A percentile compares a stretch with the other conserved stretches of the same genome.
Conservation (phyloP, 257 asterid genomes). For the Nyctanthes arbortristis region DNA sequence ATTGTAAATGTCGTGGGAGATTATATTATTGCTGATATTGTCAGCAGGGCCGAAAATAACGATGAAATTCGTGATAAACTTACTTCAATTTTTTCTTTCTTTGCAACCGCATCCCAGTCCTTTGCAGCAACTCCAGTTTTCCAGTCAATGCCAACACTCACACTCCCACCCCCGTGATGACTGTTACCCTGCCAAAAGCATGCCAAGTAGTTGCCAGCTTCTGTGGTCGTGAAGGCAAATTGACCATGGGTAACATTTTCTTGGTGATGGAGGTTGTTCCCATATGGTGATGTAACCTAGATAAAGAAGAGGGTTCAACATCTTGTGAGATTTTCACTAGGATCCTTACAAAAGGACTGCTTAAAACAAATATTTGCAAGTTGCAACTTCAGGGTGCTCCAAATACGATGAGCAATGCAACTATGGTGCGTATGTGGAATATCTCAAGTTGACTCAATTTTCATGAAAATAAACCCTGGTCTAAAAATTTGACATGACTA, state of each 20-base stretch:
- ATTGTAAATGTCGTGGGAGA: background rate
- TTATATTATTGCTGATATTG: background rate
- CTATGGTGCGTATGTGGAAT: background rate
- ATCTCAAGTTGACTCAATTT: too few relatives aligned
- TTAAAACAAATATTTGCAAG: background rate
- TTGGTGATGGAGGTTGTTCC: conserved; percentile 55
- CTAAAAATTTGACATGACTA: background rate
- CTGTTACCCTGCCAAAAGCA: conserved; percentile 56
- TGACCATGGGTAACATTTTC: conserved; percentile 70
- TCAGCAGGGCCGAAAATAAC: background rate
- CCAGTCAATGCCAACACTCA: conserved; percentile 79
- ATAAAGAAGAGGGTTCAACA: conserved; percentile 1
- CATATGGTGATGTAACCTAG: conserved; percentile 88
- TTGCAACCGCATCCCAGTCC: conserved; percentile 90
- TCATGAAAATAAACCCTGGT: too few relatives aligned
- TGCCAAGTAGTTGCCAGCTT: conserved; percentile 70
- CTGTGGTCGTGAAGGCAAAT: conserved; percentile 79
- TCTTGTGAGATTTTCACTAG: background rate
- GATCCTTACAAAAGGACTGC: background rate
- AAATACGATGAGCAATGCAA: background rate
- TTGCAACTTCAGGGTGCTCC: background rate
- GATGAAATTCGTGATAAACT: conserved; percentile 11
- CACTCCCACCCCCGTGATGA: conserved; percentile 39
- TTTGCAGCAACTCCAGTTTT: conserved; percentile 72
- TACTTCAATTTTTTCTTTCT: conserved; percentile 84